These are phyloP conservation scores for Fremontodendron californicum DNA, from an alignment of 345 rosid genomes.

Conservation along the genomic window DNA sequence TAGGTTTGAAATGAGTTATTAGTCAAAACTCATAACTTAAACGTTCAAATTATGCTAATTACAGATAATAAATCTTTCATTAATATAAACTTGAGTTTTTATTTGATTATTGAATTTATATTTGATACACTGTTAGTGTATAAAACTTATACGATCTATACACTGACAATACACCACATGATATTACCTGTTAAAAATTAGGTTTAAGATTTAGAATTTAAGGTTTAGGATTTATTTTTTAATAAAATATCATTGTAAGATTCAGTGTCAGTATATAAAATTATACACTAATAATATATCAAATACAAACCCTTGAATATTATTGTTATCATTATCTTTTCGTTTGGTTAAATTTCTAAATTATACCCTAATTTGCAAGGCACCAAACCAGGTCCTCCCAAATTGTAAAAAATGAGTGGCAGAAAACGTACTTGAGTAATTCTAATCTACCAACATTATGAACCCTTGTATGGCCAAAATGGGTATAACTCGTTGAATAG, in stretches of 20 bases:
- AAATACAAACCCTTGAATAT: too few relatives aligned
- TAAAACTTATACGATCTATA: too few relatives aligned
- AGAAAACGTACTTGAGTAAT: neutral
- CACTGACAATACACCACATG: too few relatives aligned
- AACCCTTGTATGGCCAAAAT: neutral
- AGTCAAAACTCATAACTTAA: neutral
- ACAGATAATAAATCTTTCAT: neutral
- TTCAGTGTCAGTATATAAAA: too few relatives aligned
- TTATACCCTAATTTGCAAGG: neutral
- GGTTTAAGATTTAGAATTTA: too few relatives aligned
- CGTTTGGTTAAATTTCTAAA: neutral
- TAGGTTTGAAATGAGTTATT: neutral
- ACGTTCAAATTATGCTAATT: neutral
- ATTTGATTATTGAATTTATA: too few relatives aligned
- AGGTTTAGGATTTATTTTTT: too few relatives aligned
- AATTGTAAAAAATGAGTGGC: neutral
- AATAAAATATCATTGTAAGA: too few relatives aligned
- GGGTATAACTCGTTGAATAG: neutral
- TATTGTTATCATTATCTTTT: neutral
- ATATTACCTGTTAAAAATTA: too few relatives aligned
- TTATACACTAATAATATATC: too few relatives aligned
- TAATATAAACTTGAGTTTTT: neutral
- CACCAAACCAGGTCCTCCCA: neutral
- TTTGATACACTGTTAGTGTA: too few relatives aligned
- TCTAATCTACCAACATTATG: neutral